Evolutionary conservation across 345 rosid species (phyloP).

Genomic region (Pugionium cornutum): DNA sequence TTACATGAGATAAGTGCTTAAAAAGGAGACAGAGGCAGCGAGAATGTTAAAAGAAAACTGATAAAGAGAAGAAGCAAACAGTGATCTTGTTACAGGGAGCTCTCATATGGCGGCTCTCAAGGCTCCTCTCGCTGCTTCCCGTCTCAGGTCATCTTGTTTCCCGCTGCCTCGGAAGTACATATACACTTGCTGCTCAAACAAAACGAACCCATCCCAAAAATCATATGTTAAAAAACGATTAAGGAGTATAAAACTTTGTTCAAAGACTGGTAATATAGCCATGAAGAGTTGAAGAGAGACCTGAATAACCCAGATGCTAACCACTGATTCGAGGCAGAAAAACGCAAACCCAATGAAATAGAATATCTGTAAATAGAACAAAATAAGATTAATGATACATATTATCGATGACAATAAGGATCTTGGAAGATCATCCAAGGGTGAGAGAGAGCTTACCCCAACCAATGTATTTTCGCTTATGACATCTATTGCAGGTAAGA

Average conservation of each 20-base stretch:
- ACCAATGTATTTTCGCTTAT: slow-evolving; percentile 47
- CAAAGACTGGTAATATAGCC: not conserved
- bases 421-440: not conserved
- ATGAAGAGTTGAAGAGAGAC: slow-evolving; percentile 38
- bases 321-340: slow-evolving; percentile 65
- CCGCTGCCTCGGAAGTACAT: slow-evolving; percentile 90
- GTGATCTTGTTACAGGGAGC: slow-evolving; percentile 15
- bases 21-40: not conserved
- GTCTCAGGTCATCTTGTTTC: slow-evolving; percentile 63
- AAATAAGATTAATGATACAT: slow-evolving; percentile 3
- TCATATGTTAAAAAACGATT: not conserved
- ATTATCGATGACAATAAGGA: not conserved
- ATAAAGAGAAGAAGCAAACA: not conserved
- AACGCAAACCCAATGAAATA: slow-evolving; percentile 83
- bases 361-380: slow-evolving; percentile 56
- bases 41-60: not conserved
- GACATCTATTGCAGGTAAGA: slow-evolving; percentile 80
- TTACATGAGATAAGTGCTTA: slow-evolving; percentile 27
- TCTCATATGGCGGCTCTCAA: slow-evolving; percentile 68
- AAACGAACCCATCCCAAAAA: slow-evolving; percentile 1
- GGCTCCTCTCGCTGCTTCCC: slow-evolving; percentile 57
- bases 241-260: not conserved
- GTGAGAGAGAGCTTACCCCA: slow-evolving; percentile 56
- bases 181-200: slow-evolving; percentile 66
- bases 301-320: slow-evolving; percentile 96